phyloP scores from a whole-genome alignment of 164 flowering plant species.

The Tetracentron sinense region DNA sequence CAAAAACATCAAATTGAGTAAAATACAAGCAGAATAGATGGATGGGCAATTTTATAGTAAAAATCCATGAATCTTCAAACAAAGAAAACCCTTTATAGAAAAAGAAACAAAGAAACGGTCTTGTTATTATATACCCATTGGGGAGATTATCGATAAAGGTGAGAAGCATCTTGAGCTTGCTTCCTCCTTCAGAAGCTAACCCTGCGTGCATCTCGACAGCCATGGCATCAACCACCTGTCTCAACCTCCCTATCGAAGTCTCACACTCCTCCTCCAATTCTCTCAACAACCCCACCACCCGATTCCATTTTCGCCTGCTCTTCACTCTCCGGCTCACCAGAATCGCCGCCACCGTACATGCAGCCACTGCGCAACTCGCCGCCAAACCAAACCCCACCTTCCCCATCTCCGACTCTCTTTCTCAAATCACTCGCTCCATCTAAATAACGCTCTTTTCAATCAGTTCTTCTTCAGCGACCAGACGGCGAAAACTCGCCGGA shows the following conservation, averaged over 20 bases:
- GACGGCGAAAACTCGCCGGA: background rate
- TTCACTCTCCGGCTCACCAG: slow-evolving; percentile 58
- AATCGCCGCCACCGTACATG: slow-evolving; percentile 68
- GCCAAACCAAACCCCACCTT: slow-evolving; percentile 57
- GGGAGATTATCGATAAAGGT: slow-evolving; percentile 76
- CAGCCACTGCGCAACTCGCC: slow-evolving; percentile 59
- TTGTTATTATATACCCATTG: slow-evolving; percentile 49
- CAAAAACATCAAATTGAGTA: no score
- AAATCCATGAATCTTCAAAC: background rate
- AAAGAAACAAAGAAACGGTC: background rate
- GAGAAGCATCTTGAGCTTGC: slow-evolving; percentile 86
- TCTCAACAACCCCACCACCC: slow-evolving; percentile 56
- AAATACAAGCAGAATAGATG: no score
- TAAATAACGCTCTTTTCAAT: slow-evolving; percentile 5
- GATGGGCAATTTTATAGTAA: no score
- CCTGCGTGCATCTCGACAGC: slow-evolving; percentile 99
- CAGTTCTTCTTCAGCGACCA: background rate
- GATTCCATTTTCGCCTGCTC: slow-evolving; percentile 67
- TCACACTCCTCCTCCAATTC: slow-evolving; percentile 70
- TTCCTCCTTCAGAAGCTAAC: slow-evolving; percentile 92
- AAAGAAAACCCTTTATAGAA: background rate
- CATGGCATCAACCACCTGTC: slow-evolving; percentile 85
- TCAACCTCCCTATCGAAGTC: slow-evolving; percentile 52
- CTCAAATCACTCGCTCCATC: slow-evolving; percentile 8
- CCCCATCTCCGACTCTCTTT: slow-evolving; percentile 42